Evolutionary conservation across 768 basidiomycete genomes (phyloP), one percentile per base, ranked within the genome.

Genomic region (Rossbeevera mucosa): DNA sequence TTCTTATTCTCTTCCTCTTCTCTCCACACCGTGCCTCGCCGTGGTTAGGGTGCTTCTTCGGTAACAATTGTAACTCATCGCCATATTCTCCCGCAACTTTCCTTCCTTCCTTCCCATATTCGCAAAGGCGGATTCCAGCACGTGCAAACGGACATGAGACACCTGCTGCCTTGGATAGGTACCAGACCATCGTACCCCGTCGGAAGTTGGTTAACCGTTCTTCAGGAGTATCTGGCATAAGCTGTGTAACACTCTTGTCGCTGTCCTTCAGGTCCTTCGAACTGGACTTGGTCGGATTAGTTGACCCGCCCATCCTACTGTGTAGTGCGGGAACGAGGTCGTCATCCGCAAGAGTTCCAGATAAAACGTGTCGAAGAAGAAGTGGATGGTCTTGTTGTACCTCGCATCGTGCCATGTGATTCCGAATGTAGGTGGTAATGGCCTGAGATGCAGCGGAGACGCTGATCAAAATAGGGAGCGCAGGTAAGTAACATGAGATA

Each of bases 141-240:
- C 81, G 76, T 5, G 83, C 72, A 64, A 91, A 91, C 5, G 88
- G 88, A 68, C 88, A 90, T 0, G 83, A 81, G 6, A 82, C 78
- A 46, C 88, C 88, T 8, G 86, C 81, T 16, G 85, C 85, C 58
- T 81, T 79, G 64, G 82, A 83, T 53, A 91, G 76, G 66, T 89
- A 91, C 86, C 86, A 91, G 14, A 91, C 86, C 62, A 81, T 80
- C 41, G 88, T 91, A 26, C 88, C 88, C 30, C 83, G 78, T 51
- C 88, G 77, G 63, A 88, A 91, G 66, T 87, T 88, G 18, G 88
- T 89, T 33, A 76, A 57, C 29, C 85, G 74, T 50, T 64, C 66
- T 44, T 69, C 68, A 5, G 43, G 54, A 21, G 33, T 24, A 13
- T 20, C 33, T 40, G 51, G 55, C 3, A 44, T 16, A 20, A 42